Conservation (phyloP, 2,329 filamentous ascomycete species). For the Phyllosticta ampelicida region DNA sequence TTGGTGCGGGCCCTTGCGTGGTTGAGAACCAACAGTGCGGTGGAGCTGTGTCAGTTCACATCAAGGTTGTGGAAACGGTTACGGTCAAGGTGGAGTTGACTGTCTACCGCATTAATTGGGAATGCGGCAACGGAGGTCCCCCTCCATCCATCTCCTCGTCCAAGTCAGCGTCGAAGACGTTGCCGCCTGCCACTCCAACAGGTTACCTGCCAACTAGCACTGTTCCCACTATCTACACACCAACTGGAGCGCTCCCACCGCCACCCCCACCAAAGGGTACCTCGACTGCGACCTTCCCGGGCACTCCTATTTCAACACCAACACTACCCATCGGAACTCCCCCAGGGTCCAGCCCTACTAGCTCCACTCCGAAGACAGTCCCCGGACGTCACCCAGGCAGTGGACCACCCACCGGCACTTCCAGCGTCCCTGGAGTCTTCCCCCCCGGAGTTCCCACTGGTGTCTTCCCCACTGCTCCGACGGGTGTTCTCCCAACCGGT, state of each 20-base stretch:
- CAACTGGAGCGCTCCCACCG: too few species aligned
- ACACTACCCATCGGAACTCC: neutral
- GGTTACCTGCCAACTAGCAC: neutral
- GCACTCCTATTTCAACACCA: neutral
- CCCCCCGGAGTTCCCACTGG: constrained; percentile 3
- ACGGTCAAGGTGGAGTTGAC: constrained; percentile 52
- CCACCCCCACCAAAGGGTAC: neutral
- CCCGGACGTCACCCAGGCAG: neutral
- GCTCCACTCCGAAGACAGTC: neutral
- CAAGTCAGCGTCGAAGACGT: neutral
- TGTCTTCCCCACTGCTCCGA: neutral
- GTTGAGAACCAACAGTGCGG: constrained; percentile 84
- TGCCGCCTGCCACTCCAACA: neutral
- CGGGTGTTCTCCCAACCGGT: neutral
- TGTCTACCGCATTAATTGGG: neutral
- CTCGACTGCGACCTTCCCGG: neutral
- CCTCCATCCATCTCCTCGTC: neutral
- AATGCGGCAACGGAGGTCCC: neutral
- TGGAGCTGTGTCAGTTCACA: constrained; percentile 72
- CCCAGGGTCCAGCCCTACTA: neutral
- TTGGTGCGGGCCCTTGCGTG: constrained; percentile 55
- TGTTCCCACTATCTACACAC: too few species aligned
- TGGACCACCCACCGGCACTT: neutral
- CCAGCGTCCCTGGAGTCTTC: neutral
- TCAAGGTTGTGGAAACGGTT: constrained; percentile 40